Evolutionary conservation across 2,329 filamentous ascomycete species (phyloP).

Genomic region (Diaporthe velutina): DNA sequence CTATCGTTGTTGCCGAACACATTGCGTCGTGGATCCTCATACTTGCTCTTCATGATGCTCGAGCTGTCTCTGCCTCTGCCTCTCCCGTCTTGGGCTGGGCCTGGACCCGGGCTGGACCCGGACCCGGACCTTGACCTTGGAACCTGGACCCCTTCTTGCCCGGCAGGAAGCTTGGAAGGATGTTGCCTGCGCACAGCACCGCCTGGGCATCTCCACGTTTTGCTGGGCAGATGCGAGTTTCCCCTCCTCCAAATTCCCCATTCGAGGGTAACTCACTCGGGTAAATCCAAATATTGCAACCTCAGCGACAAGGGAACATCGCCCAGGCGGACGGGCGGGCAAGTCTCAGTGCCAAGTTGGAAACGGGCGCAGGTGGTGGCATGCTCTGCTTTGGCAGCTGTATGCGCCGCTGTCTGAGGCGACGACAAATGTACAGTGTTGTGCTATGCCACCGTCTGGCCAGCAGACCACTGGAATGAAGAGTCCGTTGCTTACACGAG

Average conservation of each 20-base stretch:
- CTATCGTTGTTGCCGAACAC: background rate
- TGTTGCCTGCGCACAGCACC: conserved; percentile 11
- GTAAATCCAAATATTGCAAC: conserved; percentile 29
- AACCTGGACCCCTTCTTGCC: conserved; percentile 6
- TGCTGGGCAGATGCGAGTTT: conserved; percentile 26
- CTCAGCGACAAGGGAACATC: conserved; percentile 17
- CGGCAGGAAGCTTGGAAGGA: conserved; percentile 15
- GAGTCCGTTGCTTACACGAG: background rate
- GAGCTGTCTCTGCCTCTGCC: background rate
- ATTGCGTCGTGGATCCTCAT: background rate
- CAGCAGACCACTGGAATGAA: background rate
- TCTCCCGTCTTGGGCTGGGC: background rate
- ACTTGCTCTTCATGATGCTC: too few species aligned
- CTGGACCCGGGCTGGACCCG: background rate
- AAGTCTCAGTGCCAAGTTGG: background rate
- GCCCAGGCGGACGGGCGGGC: background rate
- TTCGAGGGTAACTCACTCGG: conserved; percentile 26
- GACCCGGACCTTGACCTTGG: background rate
- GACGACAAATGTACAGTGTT: too few species aligned
- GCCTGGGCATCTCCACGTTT: conserved; percentile 27
- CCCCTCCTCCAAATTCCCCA: conserved; percentile 27
- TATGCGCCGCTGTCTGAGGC: background rate
- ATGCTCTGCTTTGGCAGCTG: background rate
- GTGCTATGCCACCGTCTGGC: background rate
- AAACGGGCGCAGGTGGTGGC: background rate